phyloP scores from a whole-genome alignment of 1,284 basidiomycete genomes.

The Pseudozyma thailandica region DNA sequence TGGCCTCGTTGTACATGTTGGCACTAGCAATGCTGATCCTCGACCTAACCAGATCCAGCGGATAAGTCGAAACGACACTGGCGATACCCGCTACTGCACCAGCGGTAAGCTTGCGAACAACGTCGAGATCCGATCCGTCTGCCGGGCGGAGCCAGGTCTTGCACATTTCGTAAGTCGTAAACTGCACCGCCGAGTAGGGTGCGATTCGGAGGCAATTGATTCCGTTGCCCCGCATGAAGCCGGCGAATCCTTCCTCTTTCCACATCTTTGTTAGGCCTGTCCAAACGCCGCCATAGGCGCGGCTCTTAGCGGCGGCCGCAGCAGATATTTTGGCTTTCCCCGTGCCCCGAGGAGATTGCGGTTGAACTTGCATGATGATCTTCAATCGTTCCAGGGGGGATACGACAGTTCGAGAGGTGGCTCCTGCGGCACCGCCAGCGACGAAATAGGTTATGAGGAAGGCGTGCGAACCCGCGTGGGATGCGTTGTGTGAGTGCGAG shows the following conservation, averaged over 20 bases:
- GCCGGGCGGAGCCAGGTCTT: slow-evolving; percentile 73
- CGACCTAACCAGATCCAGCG: slow-evolving; percentile 90
- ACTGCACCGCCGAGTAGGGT: slow-evolving; percentile 83
- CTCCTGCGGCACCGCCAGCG: slow-evolving; percentile 76
- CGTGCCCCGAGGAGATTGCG: slow-evolving; percentile 18
- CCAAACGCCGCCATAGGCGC: slow-evolving; percentile 63
- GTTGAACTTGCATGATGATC: slow-evolving; percentile 80
- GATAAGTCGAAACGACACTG: slow-evolving; percentile 90
- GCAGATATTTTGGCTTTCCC: slow-evolving; percentile 5
- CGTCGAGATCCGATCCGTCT: slow-evolving; percentile 76
- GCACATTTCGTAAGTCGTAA: slow-evolving; percentile 85
- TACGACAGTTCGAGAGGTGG: slow-evolving; percentile 86
- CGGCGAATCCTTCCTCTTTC: slow-evolving; percentile 88
- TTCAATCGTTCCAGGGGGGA: slow-evolving; percentile 90
- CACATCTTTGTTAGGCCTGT: slow-evolving; percentile 75
- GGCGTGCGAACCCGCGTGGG: slow-evolving; percentile 31
- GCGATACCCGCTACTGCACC: slow-evolving; percentile 91
- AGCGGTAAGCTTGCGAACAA: slow-evolving; percentile 80
- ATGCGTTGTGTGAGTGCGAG: slow-evolving; percentile 1
- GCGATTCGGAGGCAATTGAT: slow-evolving; percentile 92
- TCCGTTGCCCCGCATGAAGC: slow-evolving; percentile 85
- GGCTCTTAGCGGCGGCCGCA: slow-evolving; percentile 18
- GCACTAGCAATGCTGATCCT: slow-evolving; percentile 82
- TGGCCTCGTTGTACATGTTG: slow-evolving; percentile 59
- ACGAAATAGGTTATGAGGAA: slow-evolving; percentile 70